Evolutionary conservation across 768 basidiomycete genomes (phyloP), one percentile per base, ranked within the genome.

Genomic region (Kwoniella dejecticola): DNA sequence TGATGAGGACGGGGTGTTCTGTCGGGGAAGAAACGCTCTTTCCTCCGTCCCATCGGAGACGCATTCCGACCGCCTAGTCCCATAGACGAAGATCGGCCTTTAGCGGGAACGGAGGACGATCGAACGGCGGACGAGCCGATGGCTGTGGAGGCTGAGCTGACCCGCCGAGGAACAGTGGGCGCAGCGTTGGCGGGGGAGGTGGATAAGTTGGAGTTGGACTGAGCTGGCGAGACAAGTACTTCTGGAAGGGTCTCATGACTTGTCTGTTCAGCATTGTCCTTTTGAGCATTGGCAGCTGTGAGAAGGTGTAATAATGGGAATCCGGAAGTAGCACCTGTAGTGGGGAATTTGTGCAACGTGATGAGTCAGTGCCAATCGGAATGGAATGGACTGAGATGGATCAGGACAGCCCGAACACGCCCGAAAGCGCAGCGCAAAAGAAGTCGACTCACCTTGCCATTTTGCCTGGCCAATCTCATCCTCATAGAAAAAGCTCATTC

Each of bases 251-350:
- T 45, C 3, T 26, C 29, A 24, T 44, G 53, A 0, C 17, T 11
- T 4, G 53, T 48, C 17, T n/a, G 31, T 38, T 56, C 57, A 30
- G 7, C 27, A 15, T 55, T 48, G 11, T 49, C 48, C 21, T 50
- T 36, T 6, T 23, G 31, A 15, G 64, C 68, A 33, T 75, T 72
- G 13, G 64, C 63, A 19, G 76, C 71, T 7, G 77, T 77, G 17
- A 96, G 81, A 7, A 91, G 80, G 76, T 94, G 90, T 26, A 94
- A 84, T 3, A 95, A 84, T 4, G 93, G 93, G 0, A 95, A 84
- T 24, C 93, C 92, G 3, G 91, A 94, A 0, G 91, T 91, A 71
- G 94, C 91, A 29, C 93, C 92, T 80, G 53, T 2, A 6, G 41
- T 19, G 24, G n/a, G 11, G 4, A 17, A 26, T 19, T 4, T 54